Percentiles rank a stretch among this genome's conserved stretches.
Evolutionary conservation across 202 grass and related monocot species (phyloP).

Genomic region (Carex sylvatica): DNA sequence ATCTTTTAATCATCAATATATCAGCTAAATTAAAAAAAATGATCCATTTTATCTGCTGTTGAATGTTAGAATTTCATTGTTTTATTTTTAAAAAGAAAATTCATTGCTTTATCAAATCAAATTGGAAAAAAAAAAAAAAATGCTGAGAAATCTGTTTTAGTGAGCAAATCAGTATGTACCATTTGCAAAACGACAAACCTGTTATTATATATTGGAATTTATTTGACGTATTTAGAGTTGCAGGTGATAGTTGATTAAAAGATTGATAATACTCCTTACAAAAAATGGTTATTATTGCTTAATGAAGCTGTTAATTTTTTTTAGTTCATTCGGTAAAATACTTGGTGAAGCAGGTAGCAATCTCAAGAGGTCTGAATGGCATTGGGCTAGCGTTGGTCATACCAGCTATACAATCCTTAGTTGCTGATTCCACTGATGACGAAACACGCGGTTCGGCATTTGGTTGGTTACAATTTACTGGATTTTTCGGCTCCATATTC

Average conservation of each 20-base stretch:
- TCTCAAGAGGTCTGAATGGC: slow-evolving; percentile 36
- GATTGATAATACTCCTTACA: not conserved
- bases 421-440: slow-evolving; percentile 35
- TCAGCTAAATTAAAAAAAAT: not conserved
- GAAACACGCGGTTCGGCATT: slow-evolving; percentile 31
- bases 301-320: not conserved
- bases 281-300: not conserved
- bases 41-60: too few species aligned
- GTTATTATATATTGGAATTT: not conserved
- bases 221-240: not conserved
- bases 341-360: slow-evolving; percentile 26
- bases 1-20: not conserved
- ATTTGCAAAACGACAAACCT: not conserved
- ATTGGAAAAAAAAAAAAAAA: not conserved
- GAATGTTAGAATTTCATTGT: too few species aligned
- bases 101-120: not conserved
- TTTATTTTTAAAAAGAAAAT: too few species aligned
- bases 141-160: not conserved
- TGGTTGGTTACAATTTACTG: slow-evolving; percentile 36
- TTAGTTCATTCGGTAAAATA: not conserved
- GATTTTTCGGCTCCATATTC: slow-evolving; percentile 22
- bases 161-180: not conserved
- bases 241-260: not conserved
- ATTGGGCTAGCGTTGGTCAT: slow-evolving; percentile 32
- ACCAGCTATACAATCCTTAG: slow-evolving; percentile 25